Evolutionary conservation across 176 grass and related monocot species (phyloP).

Genomic region (Ananas comosus): DNA sequence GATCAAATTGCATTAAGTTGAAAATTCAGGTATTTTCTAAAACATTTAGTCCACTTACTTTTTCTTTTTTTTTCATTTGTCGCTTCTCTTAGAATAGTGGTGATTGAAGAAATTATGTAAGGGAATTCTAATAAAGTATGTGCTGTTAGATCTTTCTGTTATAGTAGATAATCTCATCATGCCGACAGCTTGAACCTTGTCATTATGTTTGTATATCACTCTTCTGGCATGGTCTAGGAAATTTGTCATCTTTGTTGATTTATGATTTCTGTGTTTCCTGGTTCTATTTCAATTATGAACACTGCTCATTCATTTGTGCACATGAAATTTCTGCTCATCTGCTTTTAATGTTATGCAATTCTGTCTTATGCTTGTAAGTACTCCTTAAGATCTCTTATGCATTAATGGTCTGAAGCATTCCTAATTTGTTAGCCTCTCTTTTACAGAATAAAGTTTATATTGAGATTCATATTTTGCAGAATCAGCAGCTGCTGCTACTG

Average conservation of each 20-base stretch:
- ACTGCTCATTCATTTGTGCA: background rate
- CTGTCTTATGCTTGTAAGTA: background rate
- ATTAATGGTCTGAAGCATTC: background rate
- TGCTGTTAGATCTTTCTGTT: background rate
- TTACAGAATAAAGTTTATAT: conserved; percentile 20
- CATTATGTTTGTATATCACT: background rate
- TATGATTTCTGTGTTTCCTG: background rate
- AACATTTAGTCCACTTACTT: too few relatives aligned
- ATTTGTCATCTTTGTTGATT: background rate
- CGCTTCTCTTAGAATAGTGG: background rate
- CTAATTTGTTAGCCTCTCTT: conserved; percentile 10
- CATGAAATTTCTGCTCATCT: background rate
- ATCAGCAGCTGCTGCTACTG: conserved; percentile 27
- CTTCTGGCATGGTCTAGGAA: too few relatives aligned
- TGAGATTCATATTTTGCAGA: conserved; percentile 57
- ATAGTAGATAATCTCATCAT: background rate
- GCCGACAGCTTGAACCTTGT: background rate
- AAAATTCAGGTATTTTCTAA: too few relatives aligned
- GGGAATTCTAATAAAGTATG: background rate
- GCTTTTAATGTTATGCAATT: background rate
- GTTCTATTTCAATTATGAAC: background rate
- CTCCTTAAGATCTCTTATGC: background rate
- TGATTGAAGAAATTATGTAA: too few relatives aligned
- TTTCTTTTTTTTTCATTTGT: background rate
- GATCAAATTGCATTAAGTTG: too few relatives aligned